phyloP scores from a whole-genome alignment of 495 filamentous ascomycete genomes.

The Penicillium psychrofluorescens region DNA sequence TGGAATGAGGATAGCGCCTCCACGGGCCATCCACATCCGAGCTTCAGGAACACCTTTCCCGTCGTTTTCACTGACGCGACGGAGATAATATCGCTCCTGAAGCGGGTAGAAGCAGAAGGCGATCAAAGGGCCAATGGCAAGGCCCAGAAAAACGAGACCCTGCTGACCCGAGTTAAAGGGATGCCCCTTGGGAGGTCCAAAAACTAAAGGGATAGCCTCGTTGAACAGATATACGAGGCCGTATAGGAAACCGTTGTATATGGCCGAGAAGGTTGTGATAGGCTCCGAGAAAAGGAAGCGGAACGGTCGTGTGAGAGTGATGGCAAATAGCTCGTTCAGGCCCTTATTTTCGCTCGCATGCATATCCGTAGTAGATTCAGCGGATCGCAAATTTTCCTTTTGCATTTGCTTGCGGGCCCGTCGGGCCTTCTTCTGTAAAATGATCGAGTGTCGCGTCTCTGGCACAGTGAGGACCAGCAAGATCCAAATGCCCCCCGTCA shows the following conservation, averaged over 20 bases:
- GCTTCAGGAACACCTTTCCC: slow-evolving; percentile 43
- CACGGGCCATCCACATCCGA: slow-evolving; percentile 53
- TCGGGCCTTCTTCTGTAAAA: slow-evolving; percentile 46
- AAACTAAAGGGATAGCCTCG: slow-evolving; percentile 38
- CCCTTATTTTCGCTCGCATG: slow-evolving; percentile 33
- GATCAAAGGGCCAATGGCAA: slow-evolving; percentile 33
- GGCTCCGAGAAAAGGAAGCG: slow-evolving; percentile 44
- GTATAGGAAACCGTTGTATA: slow-evolving; percentile 58
- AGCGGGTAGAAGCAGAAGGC: slow-evolving; percentile 33
- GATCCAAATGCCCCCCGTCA: slow-evolving; percentile 37
- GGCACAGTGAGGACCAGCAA: slow-evolving; percentile 29
- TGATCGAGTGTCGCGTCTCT: slow-evolving; percentile 38
- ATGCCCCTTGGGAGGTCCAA: slow-evolving; percentile 32
- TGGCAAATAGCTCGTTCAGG: slow-evolving; percentile 54
- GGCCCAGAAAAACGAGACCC: slow-evolving; percentile 35
- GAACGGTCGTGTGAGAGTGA: slow-evolving; percentile 41
- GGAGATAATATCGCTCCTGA: slow-evolving; percentile 41
- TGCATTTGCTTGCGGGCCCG: slow-evolving; percentile 43
- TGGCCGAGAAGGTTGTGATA: slow-evolving; percentile 43
- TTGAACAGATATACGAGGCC: slow-evolving; percentile 60
- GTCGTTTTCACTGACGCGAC: slow-evolving; percentile 31
- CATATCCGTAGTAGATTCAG: slow-evolving; percentile 29
- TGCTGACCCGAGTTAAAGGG: slow-evolving; percentile 30
- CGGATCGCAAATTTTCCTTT: slow-evolving; percentile 40
- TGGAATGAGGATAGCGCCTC: slow-evolving; percentile 34